Percentiles rank a stretch among this genome's conserved stretches.
Evolutionary conservation across 208 protist species (phyloP).

Genomic region (Trypanosoma platydactyli): DNA sequence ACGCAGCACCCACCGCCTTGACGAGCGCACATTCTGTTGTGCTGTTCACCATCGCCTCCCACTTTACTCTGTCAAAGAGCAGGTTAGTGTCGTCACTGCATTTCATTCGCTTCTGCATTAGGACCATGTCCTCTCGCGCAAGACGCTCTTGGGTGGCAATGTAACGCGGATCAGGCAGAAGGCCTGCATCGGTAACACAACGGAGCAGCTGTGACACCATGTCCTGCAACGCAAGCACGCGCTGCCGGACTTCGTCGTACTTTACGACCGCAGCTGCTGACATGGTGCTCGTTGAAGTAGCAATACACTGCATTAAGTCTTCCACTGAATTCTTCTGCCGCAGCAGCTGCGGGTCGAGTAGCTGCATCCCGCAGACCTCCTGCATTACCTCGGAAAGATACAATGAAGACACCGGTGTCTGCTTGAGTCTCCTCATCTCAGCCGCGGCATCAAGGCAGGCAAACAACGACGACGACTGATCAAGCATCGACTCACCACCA

Average conservation of each 20-base stretch:
- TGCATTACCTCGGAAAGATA: slow-evolving; percentile 27
- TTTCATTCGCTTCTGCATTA: neutral
- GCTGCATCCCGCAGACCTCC: slow-evolving; percentile 28
- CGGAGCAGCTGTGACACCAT: slow-evolving; percentile 8
- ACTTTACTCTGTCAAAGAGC: slow-evolving; percentile 20
- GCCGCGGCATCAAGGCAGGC: neutral
- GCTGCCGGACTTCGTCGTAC: neutral
- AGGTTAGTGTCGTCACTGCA: neutral
- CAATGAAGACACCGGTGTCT: neutral
- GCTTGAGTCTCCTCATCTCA: neutral
- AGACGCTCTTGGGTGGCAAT: slow-evolving; percentile 14
- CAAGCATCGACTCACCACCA: no score
- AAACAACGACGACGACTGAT: no score
- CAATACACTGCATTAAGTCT: neutral
- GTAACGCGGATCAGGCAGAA: slow-evolving; percentile 4
- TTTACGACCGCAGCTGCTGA: neutral
- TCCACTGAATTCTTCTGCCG: neutral
- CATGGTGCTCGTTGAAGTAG: neutral
- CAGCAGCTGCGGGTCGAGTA: slow-evolving; percentile 21
- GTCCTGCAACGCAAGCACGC: slow-evolving; percentile 1
- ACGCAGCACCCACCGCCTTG: slow-evolving; percentile 3
- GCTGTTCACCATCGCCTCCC: slow-evolving; percentile 6
- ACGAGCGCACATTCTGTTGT: slow-evolving; percentile 23
- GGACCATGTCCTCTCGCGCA: slow-evolving; percentile 2
- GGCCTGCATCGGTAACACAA: slow-evolving; percentile 12